Evolutionary conservation across 768 basidiomycete genomes (phyloP).

Genomic region (Hirschioporus abietinus): DNA sequence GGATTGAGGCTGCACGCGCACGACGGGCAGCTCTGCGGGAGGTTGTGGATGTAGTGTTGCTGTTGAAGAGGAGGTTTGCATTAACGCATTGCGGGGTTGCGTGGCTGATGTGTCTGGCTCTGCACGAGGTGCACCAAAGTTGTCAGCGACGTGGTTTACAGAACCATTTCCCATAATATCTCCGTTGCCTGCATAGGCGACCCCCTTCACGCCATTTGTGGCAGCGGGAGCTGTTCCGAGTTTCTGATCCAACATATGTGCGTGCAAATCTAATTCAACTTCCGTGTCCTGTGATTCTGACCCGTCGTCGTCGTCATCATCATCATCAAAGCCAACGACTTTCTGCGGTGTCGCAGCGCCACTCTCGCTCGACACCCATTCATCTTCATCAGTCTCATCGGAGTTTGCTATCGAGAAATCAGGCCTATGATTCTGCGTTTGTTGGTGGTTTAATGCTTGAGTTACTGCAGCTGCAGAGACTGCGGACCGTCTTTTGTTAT

Average conservation of each 20-base stretch:
- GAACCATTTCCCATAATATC: neutral
- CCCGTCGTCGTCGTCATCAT: constrained; percentile 18
- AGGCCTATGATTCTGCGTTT: constrained; percentile 30
- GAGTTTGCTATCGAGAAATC: constrained; percentile 58
- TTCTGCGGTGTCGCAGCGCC: constrained; percentile 63
- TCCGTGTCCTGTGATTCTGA: constrained; percentile 28
- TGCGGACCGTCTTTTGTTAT: constrained; percentile 4
- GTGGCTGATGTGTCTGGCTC: neutral
- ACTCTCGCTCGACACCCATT: constrained; percentile 76
- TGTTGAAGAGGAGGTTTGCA: neutral
- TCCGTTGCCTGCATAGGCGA: neutral
- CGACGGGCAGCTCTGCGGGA: neutral
- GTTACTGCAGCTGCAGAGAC: constrained; percentile 8
- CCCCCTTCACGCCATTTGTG: neutral
- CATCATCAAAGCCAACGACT: constrained; percentile 37
- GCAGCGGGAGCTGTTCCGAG: constrained; percentile 4
- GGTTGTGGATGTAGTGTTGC: neutral
- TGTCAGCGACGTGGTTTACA: neutral
- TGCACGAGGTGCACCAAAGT: neutral
- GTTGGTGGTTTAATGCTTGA: neutral
- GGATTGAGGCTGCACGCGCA: neutral
- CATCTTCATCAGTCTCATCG: constrained; percentile 56
- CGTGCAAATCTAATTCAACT: constrained; percentile 18
- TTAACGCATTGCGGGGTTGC: neutral
- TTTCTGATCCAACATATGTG: constrained; percentile 26